Base-by-base conservation (phyloP, 2,329 filamentous ascomycete genomes). In the Xylariaceae sp. region DNA sequence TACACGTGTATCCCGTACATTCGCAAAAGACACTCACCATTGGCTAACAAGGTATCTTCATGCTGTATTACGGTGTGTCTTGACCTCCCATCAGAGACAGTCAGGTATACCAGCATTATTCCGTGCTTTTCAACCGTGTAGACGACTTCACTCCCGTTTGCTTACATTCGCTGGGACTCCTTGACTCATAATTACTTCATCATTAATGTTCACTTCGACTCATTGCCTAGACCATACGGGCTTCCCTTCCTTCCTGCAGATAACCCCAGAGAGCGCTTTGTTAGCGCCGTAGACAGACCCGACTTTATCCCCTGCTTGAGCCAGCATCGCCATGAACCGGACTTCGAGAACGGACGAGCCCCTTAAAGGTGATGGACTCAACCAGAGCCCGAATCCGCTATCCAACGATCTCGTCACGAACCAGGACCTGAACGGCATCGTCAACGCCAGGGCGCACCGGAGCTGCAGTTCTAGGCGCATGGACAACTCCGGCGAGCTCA, bases 371-470 rank as follows among this genome's bases (percentile, higher is more conserved):
- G 75, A 69, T 6, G 77, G 75, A 57, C 78, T 76, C 67, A 85
- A 85, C 68, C 82, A 85, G 70, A 83, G 74, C 64, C 83, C 82
- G 9, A 75, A 78, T 64, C 72, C 73, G 6, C 72, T 85, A 52
- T 78, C 80, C 37, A 77, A 78, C 63, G 82, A 85, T 66, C 74
- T 81, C 51, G 82, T 80, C n/a, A 85, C 82, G 11, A 79, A 81
- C 61, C 77, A 79, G 59, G 82, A 84, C 65, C 71, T 85, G 59
- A 80, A 81, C 65, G 77, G 78, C 60, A 75, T 81, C 65, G 79
- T 77, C 53, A 84, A 83, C 57, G 58, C 70, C 18, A 68, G 74
- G 30, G 67, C 66, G 47, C 70, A 67, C 56, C 65, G 70, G 15
- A 67, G 65, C 13, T 63, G 47, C 35, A 60, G 55, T 35, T 64